These are phyloP conservation scores for Actinidia arguta DNA, from an alignment of 179 eudicot species.

Conservation along the genomic window DNA sequence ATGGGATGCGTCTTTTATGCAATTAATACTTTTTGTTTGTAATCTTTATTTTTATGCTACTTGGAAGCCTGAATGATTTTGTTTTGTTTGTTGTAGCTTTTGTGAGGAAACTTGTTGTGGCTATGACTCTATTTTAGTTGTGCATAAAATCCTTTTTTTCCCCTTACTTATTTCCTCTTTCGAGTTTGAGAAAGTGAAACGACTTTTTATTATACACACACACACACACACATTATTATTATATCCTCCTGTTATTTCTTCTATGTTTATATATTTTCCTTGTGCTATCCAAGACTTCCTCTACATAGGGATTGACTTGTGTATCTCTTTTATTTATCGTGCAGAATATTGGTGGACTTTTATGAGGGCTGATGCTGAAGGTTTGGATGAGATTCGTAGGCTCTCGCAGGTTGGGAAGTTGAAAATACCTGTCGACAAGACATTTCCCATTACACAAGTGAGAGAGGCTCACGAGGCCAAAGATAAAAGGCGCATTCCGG, in stretches of 20 bases:
- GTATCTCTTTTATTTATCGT: conserved; percentile 2
- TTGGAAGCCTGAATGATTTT: not conserved
- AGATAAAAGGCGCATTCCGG: conserved; percentile 71
- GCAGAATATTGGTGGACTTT: conserved; percentile 91
- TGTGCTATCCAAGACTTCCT: not conserved
- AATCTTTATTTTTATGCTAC: not conserved
- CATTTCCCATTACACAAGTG: conserved; percentile 78
- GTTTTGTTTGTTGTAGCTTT: no score
- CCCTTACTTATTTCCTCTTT: not conserved
- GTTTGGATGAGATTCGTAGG: conserved; percentile 75
- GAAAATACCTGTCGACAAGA: conserved; percentile 83
- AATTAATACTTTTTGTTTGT: not conserved
- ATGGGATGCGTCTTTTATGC: not conserved
- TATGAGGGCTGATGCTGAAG: conserved; percentile 97
- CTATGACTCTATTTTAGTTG: no score
- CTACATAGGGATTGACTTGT: not conserved
- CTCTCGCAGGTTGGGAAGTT: conserved; percentile 79
- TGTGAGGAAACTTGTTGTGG: no score
- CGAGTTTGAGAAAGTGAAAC: conserved; percentile 1
- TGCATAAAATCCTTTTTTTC: not conserved
- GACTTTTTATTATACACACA: no score
- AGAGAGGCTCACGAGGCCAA: conserved; percentile 92
- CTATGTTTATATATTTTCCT: not conserved
- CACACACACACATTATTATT: no score
- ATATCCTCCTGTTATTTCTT: not conserved